A percentile compares a stretch with the other conserved stretches of the same genome.
Conservation (phyloP, 805 yeast species). For the Starmerella geochares region DNA sequence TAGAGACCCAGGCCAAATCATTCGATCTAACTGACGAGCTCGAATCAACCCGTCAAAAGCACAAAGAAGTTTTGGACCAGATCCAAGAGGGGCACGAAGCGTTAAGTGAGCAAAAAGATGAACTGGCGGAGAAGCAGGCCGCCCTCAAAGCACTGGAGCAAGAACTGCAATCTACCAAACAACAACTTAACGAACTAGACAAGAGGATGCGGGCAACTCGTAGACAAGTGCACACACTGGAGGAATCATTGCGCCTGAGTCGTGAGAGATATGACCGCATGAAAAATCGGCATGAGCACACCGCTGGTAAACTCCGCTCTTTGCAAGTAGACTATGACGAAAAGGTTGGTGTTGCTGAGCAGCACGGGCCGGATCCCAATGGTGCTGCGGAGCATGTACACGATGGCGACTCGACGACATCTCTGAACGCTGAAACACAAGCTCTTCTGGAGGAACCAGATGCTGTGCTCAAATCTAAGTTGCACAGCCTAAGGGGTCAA, state of each 20-base stretch:
- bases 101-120: background rate
- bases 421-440: background rate
- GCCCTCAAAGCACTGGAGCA: background rate
- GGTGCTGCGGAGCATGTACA: background rate
- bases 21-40: background rate
- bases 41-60: background rate
- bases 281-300: background rate
- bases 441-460: background rate
- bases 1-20: background rate
- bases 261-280: background rate
- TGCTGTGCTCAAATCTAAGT: background rate
- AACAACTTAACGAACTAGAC: background rate
- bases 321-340: background rate
- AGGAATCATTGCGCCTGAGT: background rate
- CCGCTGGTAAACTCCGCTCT: background rate
- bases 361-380: background rate
- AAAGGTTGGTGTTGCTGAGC: background rate
- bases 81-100: background rate
- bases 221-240: background rate
- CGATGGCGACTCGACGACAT: background rate
- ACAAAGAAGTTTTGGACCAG: background rate
- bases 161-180: background rate
- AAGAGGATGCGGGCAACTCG: background rate
- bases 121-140: background rate
- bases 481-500: background rate